Conservation (phyloP, 2,329 filamentous ascomycete species). For the Ceratocystis destructans region DNA sequence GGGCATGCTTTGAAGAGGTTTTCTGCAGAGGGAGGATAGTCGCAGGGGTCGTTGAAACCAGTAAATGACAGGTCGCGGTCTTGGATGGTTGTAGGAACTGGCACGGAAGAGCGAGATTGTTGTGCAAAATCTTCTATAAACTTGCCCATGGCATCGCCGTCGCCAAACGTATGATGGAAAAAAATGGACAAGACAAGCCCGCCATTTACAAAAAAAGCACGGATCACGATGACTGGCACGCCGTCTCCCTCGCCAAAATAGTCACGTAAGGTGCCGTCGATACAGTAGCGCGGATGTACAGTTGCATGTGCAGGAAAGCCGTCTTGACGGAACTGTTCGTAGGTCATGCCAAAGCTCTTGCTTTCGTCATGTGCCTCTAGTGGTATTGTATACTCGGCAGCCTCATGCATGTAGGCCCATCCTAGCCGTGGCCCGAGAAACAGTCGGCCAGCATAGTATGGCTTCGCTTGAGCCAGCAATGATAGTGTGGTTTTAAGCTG, state of each 20-base stretch:
- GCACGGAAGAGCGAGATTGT: conserved; percentile 21
- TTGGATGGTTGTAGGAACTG: not conserved
- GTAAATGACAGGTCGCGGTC: conserved; percentile 22
- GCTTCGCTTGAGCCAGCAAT: conserved; percentile 21
- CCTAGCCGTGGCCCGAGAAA: conserved; percentile 21
- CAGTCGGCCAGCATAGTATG: conserved; percentile 24
- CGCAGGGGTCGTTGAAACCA: conserved; percentile 19
- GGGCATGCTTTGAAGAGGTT: conserved; percentile 26
- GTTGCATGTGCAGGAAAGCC: conserved; percentile 26
- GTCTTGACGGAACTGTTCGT: conserved; percentile 22
- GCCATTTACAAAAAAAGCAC: conserved; percentile 29
- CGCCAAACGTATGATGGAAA: conserved; percentile 32
- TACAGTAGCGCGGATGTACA: conserved; percentile 23
- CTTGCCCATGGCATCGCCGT: conserved; percentile 29
- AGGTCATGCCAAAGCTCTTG: conserved; percentile 22
- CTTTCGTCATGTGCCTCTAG: conserved; percentile 21
- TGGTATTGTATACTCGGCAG: conserved; percentile 20
- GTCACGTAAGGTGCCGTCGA: conserved; percentile 13
- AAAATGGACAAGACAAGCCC: conserved; percentile 31
- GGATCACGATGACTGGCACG: conserved; percentile 30
- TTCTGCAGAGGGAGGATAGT: conserved; percentile 6
- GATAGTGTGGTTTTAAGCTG: conserved; percentile 21
- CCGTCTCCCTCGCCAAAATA: not conserved
- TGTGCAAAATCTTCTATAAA: conserved; percentile 30
- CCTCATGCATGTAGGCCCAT: conserved; percentile 21